phyloP scores from a whole-genome alignment of 139 green algal genomes.

The Chlorella sp. region DNA sequence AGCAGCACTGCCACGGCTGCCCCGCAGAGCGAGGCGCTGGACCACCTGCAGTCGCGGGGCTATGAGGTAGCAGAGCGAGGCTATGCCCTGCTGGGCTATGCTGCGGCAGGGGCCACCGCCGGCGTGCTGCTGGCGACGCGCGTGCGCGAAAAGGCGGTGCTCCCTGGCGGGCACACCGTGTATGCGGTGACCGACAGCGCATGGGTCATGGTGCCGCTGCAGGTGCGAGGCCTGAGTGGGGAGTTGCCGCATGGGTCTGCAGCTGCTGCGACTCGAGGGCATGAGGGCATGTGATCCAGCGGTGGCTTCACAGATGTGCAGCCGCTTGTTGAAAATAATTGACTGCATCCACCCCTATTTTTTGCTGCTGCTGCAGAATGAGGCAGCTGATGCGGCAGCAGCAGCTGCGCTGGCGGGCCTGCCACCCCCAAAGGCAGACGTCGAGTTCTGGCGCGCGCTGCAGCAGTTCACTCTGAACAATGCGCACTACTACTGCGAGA shows the following conservation, averaged over 20 bases:
- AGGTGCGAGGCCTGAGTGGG: constrained; percentile 49
- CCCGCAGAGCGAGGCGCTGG: constrained; percentile 38
- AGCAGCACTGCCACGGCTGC: too few species aligned
- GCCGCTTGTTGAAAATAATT: neutral
- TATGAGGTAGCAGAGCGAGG: constrained; percentile 62
- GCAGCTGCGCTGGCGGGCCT: constrained; percentile 10
- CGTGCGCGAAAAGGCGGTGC: constrained; percentile 63
- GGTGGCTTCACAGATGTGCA: neutral
- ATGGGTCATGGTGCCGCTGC: constrained; percentile 84
- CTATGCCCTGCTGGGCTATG: constrained; percentile 86
- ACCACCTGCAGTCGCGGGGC: constrained; percentile 24
- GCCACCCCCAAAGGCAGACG: constrained; percentile 30
- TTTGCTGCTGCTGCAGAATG: neutral
- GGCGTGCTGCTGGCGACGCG: constrained; percentile 89
- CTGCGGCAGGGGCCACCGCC: constrained; percentile 60
- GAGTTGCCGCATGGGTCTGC: neutral
- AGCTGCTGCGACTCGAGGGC: neutral
- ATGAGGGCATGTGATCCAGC: neutral
- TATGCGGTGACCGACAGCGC: constrained; percentile 78
- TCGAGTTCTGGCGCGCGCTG: constrained; percentile 54
- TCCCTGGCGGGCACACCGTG: constrained; percentile 91
- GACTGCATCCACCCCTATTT: neutral
- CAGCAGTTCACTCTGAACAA: constrained; percentile 69
- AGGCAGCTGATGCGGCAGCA: constrained; percentile 16
- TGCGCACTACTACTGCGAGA: constrained; percentile 96